Conservation (phyloP, 495 filamentous ascomycete species). For the Talaromyces ruber region DNA sequence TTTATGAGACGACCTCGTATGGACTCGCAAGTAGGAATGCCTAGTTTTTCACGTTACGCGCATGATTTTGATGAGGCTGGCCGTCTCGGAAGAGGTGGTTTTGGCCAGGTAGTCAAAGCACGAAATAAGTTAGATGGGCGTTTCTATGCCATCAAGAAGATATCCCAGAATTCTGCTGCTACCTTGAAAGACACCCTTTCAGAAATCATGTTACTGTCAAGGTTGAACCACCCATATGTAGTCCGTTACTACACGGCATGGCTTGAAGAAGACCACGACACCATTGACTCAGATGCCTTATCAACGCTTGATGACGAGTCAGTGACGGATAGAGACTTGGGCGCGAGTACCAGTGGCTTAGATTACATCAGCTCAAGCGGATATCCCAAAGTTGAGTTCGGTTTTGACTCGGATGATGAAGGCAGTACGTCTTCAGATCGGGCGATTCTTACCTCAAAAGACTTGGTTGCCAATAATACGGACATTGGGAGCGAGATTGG, state of each 20-base stretch:
- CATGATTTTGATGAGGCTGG: constrained; percentile 88
- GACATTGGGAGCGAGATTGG: constrained; percentile 22
- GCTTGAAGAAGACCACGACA: constrained; percentile 66
- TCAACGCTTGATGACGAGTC: constrained; percentile 47
- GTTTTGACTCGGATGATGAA: constrained; percentile 59
- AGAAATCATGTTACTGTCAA: constrained; percentile 83
- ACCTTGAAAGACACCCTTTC: constrained; percentile 81
- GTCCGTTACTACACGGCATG: constrained; percentile 94
- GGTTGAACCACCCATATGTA: constrained; percentile 90
- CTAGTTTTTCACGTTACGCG: constrained; percentile 59
- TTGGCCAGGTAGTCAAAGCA: constrained; percentile 95
- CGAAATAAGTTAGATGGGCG: constrained; percentile 88
- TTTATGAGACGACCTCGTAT: constrained; percentile 32
- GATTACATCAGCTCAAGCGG: constrained; percentile 91
- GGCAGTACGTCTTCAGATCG: constrained; percentile 26
- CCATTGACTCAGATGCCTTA: constrained; percentile 47
- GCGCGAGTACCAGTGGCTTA: constrained; percentile 70
- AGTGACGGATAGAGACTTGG: constrained; percentile 32
- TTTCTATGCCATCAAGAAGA: constrained; percentile 95
- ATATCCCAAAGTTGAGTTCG: constrained; percentile 73
- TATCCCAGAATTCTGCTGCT: constrained; percentile 69
- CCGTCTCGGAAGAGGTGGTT: constrained; percentile 84
- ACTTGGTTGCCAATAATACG: constrained; percentile 9
- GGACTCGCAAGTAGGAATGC: constrained; percentile 34
- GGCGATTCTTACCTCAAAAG: constrained; percentile 15